A percentile compares a stretch with the other conserved stretches of the same genome.
These are phyloP conservation scores for Bimuria novae-zelandiae DNA, from an alignment of 2,329 filamentous ascomycete species.

Conservation along the genomic window DNA sequence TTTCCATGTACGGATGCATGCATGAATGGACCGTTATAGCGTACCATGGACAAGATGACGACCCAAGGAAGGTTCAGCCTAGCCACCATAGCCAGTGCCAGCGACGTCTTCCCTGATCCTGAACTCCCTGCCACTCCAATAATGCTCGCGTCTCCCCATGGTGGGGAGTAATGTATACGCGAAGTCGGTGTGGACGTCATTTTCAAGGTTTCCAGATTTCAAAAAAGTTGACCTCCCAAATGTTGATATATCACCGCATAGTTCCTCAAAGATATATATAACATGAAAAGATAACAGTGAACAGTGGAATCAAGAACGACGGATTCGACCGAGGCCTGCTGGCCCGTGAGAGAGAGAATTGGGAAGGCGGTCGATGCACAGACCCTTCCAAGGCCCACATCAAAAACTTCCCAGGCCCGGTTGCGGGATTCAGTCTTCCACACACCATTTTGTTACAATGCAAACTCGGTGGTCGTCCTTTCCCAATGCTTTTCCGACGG, in stretches of 20 bases:
- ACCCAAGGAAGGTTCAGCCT: conserved; percentile 95
- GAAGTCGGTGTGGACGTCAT: conserved; percentile 31
- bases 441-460: not conserved
- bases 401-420: conserved; percentile 8
- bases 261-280: not conserved
- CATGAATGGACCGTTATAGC: conserved; percentile 14
- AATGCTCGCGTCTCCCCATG: conserved; percentile 95
- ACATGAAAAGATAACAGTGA: not conserved
- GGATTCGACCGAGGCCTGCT: not conserved
- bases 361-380: not conserved
- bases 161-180: conserved; percentile 79
- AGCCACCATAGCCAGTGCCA: conserved; percentile 88
- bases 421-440: not conserved
- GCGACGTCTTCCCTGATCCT: conserved; percentile 91
- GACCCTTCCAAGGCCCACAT: not conserved
- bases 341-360: not conserved
- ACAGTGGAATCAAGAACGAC: not conserved
- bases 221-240: not conserved
- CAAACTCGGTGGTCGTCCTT: not conserved
- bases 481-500: not conserved
- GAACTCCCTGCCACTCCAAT: conserved; percentile 96
- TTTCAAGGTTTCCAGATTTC: conserved; percentile 3
- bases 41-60: conserved; percentile 93
- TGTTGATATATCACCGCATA: conserved; percentile 9
- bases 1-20: too few species aligned